phyloP scores from a whole-genome alignment of 805 yeast species.

The Jamesozyma jinghongensis region DNA sequence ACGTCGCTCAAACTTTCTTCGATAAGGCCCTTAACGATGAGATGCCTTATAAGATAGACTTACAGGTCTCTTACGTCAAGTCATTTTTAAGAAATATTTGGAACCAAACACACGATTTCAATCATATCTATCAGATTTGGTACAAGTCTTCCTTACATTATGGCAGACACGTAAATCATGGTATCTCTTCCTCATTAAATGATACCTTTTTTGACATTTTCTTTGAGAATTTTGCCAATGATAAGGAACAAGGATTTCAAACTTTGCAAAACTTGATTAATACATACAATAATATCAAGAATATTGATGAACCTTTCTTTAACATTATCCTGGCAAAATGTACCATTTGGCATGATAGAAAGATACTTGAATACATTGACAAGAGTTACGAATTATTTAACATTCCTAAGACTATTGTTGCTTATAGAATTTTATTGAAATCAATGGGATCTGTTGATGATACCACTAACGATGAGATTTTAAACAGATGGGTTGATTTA shows the following conservation, averaged over 20 bases:
- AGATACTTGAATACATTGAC: slow-evolving; percentile 55
- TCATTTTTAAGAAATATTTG: slow-evolving; percentile 54
- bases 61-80: slow-evolving; percentile 67
- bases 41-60: slow-evolving; percentile 62
- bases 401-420: slow-evolving; percentile 55
- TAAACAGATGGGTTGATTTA: slow-evolving; percentile 47
- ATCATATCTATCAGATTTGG: slow-evolving; percentile 55
- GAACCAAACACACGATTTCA: slow-evolving; percentile 47
- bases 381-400: slow-evolving; percentile 49
- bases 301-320: slow-evolving; percentile 71
- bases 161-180: slow-evolving; percentile 49
- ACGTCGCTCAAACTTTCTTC: slow-evolving; percentile 64
- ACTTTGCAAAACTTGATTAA: slow-evolving; percentile 49
- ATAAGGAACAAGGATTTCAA: slow-evolving; percentile 44
- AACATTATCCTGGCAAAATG: slow-evolving; percentile 64
- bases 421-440: slow-evolving; percentile 63
- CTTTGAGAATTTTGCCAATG: slow-evolving; percentile 45
- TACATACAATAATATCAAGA: slow-evolving; percentile 46
- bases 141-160: slow-evolving; percentile 49
- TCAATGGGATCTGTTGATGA: slow-evolving; percentile 55
- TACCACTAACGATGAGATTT: slow-evolving; percentile 45
- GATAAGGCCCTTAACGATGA: slow-evolving; percentile 59
- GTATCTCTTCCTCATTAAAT: slow-evolving; percentile 64
- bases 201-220: slow-evolving; percentile 60
- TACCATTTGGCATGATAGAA: slow-evolving; percentile 56